phyloP scores from a whole-genome alignment of 2,329 filamentous ascomycete genomes.

The Plectosphaerella cucumerina region DNA sequence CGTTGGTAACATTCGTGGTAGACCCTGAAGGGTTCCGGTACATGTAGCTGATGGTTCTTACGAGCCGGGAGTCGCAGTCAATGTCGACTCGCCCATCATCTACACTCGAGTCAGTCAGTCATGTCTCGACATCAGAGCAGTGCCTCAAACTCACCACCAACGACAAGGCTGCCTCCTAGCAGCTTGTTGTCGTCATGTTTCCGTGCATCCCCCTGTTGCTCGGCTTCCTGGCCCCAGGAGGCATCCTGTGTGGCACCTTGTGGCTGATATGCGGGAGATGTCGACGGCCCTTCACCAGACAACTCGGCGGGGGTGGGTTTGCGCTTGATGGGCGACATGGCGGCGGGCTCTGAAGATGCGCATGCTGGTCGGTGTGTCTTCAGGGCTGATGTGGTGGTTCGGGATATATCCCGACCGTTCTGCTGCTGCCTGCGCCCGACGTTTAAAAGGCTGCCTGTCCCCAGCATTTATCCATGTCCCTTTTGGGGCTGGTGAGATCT shows the following conservation, averaged over 20 bases:
- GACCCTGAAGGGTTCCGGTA: background rate
- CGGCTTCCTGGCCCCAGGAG: background rate
- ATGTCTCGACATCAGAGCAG: background rate
- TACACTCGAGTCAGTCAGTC: background rate
- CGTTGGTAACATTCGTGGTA: background rate
- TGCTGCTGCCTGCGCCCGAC: too few species aligned
- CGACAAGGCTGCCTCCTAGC: background rate
- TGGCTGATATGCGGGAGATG: background rate
- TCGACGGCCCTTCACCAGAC: background rate
- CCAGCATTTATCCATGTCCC: too few species aligned
- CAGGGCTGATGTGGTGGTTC: too few species aligned
- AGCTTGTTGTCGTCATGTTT: background rate
- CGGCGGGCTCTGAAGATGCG: too few species aligned
- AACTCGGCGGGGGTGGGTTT: background rate
- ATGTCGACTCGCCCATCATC: conserved; percentile 7
- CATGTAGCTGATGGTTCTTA: conserved; percentile 1
- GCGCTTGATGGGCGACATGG: background rate
- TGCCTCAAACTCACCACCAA: background rate
- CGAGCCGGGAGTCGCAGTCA: conserved; percentile 7
- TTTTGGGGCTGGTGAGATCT: too few species aligned
- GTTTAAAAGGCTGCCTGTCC: too few species aligned
- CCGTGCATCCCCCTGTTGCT: background rate
- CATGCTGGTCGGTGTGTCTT: too few species aligned
- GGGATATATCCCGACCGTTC: too few species aligned
- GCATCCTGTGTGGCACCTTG: background rate